These are phyloP conservation scores for Diaporthe caulivora DNA, from an alignment of 2,329 filamentous ascomycete species.

Conservation along the genomic window DNA sequence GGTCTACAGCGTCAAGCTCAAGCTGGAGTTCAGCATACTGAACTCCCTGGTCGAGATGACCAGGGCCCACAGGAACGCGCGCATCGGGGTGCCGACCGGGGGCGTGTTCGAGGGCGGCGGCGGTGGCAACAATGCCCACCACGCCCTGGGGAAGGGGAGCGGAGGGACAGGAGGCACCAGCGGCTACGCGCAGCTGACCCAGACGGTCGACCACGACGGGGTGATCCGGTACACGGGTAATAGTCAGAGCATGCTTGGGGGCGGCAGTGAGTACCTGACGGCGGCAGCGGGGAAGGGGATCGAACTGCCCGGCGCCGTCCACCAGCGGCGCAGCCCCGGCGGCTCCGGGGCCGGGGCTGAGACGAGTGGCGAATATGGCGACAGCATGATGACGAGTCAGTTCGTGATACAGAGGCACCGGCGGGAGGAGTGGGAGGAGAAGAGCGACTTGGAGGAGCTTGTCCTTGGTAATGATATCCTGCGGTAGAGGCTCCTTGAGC, in stretches of 20 bases:
- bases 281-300: not conserved
- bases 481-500: conserved; percentile 3
- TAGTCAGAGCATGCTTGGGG: not conserved
- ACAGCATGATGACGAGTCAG: conserved; percentile 15
- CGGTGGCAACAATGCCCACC: not conserved
- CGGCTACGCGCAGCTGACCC: conserved; percentile 20
- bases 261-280: not conserved
- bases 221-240: conserved; percentile 5
- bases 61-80: conserved; percentile 11
- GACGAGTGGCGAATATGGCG: conserved; percentile 5
- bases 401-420: conserved; percentile 11
- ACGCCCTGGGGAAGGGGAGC: not conserved
- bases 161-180: not conserved
- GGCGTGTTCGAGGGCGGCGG: not conserved
- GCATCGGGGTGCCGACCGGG: conserved; percentile 10
- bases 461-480: conserved; percentile 30
- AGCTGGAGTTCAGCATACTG: conserved; percentile 53
- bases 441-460: conserved; percentile 24
- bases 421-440: conserved; percentile 17
- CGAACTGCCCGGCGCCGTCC: not conserved
- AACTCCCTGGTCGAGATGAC: conserved; percentile 49
- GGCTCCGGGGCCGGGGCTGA: not conserved
- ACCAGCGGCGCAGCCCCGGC: not conserved
- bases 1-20: conserved; percentile 53
- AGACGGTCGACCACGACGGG: conserved; percentile 18